Evolutionary conservation across 257 asterid species (phyloP).

Genomic region (Fraxinus excelsior): DNA sequence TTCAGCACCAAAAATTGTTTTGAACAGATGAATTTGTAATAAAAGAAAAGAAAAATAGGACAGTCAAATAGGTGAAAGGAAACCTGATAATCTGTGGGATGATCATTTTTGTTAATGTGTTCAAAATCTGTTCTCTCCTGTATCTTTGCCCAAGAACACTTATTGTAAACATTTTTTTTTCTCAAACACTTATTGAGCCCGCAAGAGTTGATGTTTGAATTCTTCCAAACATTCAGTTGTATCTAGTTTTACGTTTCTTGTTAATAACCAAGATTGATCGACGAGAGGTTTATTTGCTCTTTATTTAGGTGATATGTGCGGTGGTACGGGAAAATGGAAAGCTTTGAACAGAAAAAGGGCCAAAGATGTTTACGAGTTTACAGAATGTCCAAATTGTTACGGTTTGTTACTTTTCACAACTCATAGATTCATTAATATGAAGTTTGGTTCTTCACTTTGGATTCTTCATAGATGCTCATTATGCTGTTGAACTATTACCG

Average conservation of each 20-base stretch:
- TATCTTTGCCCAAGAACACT: background rate
- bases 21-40: background rate
- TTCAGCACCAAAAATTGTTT: background rate
- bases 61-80: background rate
- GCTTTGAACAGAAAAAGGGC: constrained; percentile 96
- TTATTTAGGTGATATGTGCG: constrained; percentile 99
- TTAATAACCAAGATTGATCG: constrained; percentile 22
- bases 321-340: constrained; percentile 99
- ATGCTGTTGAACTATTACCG: background rate
- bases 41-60: background rate
- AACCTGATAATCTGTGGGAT: background rate
- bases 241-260: background rate
- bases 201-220: background rate
- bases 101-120: background rate
- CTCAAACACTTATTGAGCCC: background rate
- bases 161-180: background rate
- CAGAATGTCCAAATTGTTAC: constrained; percentile 98
- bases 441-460: background rate
- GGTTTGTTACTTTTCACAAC: constrained; percentile 48
- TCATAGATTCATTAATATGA: background rate
- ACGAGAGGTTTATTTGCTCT: constrained; percentile 46
- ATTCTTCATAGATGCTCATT: background rate
- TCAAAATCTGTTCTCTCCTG: background rate
- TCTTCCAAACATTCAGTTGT: background rate
- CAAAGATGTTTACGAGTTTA: constrained; percentile 89